Evolutionary conservation across 2,329 filamentous ascomycete genomes (phyloP).

Genomic region (Endocalyx cinctus): DNA sequence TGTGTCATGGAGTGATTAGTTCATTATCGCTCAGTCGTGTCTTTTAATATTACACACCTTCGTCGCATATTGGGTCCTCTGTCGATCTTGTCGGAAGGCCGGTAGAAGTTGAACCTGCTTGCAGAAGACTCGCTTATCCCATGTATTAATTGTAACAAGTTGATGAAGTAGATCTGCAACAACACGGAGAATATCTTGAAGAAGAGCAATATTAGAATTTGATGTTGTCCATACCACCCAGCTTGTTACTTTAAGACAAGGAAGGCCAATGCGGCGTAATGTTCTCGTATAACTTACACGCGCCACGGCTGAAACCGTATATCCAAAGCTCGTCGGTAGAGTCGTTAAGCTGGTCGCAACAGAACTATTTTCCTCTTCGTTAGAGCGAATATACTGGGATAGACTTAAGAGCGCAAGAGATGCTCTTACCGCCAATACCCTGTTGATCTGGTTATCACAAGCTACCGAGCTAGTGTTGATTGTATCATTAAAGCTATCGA

Average conservation of each 20-base stretch:
- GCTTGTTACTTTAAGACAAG: too few relatives aligned
- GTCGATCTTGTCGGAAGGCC: constrained; percentile 10
- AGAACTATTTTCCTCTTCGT: constrained; percentile 7
- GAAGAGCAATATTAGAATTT: constrained; percentile 4
- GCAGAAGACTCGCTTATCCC: too few relatives aligned
- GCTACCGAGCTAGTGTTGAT: constrained; percentile 12
- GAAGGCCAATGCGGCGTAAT: too few relatives aligned
- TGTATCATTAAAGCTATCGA: constrained; percentile 15
- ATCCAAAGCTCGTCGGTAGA: constrained; percentile 33
- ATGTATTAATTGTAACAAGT: constrained; percentile 10
- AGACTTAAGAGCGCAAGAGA: constrained; percentile 1
- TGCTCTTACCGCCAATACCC: constrained; percentile 19
- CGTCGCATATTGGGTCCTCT: constrained; percentile 7
- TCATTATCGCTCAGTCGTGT: too few relatives aligned
- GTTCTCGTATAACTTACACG: constrained; percentile 18
- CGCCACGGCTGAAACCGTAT: constrained; percentile 35
- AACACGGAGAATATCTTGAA: constrained; percentile 30
- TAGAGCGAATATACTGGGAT: background rate
- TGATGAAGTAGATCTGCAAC: constrained; percentile 34
- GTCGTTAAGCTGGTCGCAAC: constrained; percentile 13
- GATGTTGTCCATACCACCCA: too few relatives aligned
- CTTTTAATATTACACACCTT: too few relatives aligned
- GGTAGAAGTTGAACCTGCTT: too few relatives aligned
- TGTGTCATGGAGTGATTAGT: too few relatives aligned
- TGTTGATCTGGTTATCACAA: constrained; percentile 14